A percentile compares a stretch with the other conserved stretches of the same genome.
These are phyloP conservation scores for Mycena pura DNA, from an alignment of 768 basidiomycete species.

Conservation along the genomic window DNA sequence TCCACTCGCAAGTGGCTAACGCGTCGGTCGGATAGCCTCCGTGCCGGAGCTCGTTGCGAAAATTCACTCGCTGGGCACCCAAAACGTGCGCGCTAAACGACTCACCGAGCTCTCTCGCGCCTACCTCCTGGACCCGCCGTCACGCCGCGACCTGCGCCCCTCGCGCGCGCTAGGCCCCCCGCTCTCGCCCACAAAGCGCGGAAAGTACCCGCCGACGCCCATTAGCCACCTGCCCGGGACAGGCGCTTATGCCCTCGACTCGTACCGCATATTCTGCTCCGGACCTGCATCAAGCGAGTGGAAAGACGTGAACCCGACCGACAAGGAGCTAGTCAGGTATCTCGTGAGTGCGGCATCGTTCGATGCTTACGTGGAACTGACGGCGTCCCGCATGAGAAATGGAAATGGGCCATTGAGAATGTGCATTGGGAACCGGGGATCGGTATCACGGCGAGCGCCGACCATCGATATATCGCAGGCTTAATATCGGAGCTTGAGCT, in stretches of 20 bases:
- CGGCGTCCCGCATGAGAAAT: conserved; percentile 49
- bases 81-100: conserved; percentile 61
- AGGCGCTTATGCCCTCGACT: conserved; percentile 77
- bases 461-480: conserved; percentile 45
- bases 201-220: conserved; percentile 52
- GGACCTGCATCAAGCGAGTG: conserved; percentile 54
- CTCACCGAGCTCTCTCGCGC: conserved; percentile 59
- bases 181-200: conserved; percentile 26
- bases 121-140: conserved; percentile 56
- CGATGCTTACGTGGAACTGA: not conserved
- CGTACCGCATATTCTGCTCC: conserved; percentile 74
- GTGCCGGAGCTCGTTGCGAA: conserved; percentile 49
- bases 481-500: conserved; percentile 47
- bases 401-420: conserved; percentile 73
- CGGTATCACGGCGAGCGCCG: conserved; percentile 48
- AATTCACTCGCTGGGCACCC: conserved; percentile 64
- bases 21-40: conserved; percentile 35
- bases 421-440: conserved; percentile 55
- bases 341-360: conserved; percentile 50
- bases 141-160: conserved; percentile 37
- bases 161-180: conserved; percentile 34
- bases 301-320: conserved; percentile 65
- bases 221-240: conserved; percentile 68
- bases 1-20: not conserved
- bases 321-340: conserved; percentile 75